Conservation (phyloP, 495 filamentous ascomycete species). For the Penicillium coffeae region DNA sequence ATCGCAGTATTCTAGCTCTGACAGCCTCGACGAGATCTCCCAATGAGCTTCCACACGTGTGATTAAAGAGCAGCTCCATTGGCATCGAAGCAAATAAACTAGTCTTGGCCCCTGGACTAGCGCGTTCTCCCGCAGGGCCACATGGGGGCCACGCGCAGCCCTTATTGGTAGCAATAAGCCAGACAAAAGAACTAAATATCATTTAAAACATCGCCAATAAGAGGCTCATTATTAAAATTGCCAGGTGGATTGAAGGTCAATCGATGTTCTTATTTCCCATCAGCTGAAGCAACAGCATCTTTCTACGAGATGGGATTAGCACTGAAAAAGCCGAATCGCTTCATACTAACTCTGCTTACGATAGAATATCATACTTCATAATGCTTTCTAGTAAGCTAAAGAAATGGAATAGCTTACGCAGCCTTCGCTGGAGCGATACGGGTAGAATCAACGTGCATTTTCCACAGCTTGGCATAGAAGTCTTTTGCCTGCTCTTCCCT, state of each 20-base stretch:
- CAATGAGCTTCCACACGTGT: background rate
- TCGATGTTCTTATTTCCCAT: too few species aligned
- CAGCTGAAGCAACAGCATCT: too few species aligned
- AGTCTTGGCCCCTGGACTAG: background rate
- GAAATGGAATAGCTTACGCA: too few species aligned
- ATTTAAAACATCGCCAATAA: too few species aligned
- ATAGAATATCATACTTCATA: too few species aligned
- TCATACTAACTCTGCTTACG: too few species aligned
- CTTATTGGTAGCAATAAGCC: conserved; percentile 1
- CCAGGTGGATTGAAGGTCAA: too few species aligned
- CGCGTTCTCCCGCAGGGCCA: background rate
- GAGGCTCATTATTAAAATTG: too few species aligned
- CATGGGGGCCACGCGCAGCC: background rate
- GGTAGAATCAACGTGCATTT: conserved; percentile 11
- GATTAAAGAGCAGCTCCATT: background rate
- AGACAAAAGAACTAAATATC: background rate
- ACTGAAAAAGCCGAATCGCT: too few species aligned
- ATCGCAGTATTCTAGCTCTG: background rate
- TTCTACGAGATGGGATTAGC: too few species aligned
- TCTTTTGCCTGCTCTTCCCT: conserved; percentile 8
- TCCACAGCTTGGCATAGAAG: conserved; percentile 5
- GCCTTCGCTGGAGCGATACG: too few species aligned
- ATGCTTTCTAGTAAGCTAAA: too few species aligned
- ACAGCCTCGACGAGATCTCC: background rate
- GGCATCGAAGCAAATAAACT: background rate